Evolutionary conservation across 495 filamentous ascomycete species (phyloP), one percentile per base, ranked within the genome.

Genomic region (Neurospora sp.): DNA sequence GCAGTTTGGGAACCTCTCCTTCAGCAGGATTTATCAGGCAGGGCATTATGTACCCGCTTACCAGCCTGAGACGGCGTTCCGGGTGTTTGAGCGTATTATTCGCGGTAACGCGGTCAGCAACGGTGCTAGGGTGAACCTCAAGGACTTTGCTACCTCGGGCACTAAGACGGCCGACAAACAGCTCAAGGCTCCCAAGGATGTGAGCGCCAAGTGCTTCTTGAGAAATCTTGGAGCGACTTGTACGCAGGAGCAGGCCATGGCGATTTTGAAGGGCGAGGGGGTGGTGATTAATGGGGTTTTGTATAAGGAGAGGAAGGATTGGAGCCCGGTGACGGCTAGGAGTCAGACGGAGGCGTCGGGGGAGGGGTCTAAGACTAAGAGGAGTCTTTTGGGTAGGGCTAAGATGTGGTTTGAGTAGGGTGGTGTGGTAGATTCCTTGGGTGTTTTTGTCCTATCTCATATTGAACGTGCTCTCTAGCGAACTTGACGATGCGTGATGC

Each of bases 21-120:
- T 93, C 79, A 85, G 87, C 38, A 86, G 91, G 2, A 84, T 93
- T 11, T 93, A 90, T 78, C 84, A 92, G 75, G 88, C 90, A 12
- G 92, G 92, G 0, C 92, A 94, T 76, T 86, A 89, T 70, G 88
- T 92, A 11, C 91, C 92, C 1, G 88, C 90, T 44, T 93, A 92
- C 77, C 90, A 92, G 77, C 90, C 91, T 2, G 83, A 92, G 70
- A 86, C 88, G 14, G 83, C 90, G 6, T 86, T 91, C 59, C 83
- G 88, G 70, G 80, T 93, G 41, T 92, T 93, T 76, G 86, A 88
- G 75, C 86, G 91, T n/a, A 85, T 87, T 6, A 86, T 92, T 75
- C 78, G 75, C 9, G 87, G 90, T 20, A 84, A 82, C 38, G 88
- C 90, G 71, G 81, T 93, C 20, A 89, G 89, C 11, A 91, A 89